These are phyloP conservation scores for Curvularia spicifera DNA, from an alignment of 2,329 filamentous ascomycete genomes.

Conservation along the genomic window DNA sequence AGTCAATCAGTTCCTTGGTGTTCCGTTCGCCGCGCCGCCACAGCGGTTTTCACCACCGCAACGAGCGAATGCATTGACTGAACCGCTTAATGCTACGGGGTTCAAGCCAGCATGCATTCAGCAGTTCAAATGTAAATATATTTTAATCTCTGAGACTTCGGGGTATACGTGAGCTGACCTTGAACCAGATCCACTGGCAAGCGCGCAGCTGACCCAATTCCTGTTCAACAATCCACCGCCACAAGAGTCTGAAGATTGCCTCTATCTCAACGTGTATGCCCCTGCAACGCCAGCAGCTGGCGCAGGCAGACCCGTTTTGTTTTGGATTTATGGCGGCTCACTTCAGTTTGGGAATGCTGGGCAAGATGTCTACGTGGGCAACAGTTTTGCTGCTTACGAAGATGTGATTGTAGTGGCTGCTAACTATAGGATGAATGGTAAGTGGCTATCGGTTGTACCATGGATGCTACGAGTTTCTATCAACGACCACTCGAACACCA, in stretches of 20 bases:
- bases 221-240: not conserved
- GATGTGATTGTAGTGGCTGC: not conserved
- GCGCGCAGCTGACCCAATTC: not conserved
- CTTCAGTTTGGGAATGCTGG: not conserved
- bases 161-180: not conserved
- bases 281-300: not conserved
- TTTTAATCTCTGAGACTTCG: not conserved
- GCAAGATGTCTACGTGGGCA: not conserved
- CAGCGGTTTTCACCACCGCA: not conserved
- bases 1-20: not conserved
- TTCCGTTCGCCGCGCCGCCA: not conserved
- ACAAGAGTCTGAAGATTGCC: not conserved
- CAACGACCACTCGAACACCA: not conserved
- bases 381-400: not conserved
- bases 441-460: not conserved
- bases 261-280: not conserved
- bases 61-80: not conserved
- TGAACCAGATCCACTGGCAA: not conserved
- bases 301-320: not conserved
- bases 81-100: not conserved
- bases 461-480: not conserved
- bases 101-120: not conserved
- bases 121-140: not conserved
- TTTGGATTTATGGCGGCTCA: not conserved
- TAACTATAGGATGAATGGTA: not conserved